phyloP scores from a whole-genome alignment of 2,329 filamentous ascomycete genomes.

The Chaetomiaceae sp. region DNA sequence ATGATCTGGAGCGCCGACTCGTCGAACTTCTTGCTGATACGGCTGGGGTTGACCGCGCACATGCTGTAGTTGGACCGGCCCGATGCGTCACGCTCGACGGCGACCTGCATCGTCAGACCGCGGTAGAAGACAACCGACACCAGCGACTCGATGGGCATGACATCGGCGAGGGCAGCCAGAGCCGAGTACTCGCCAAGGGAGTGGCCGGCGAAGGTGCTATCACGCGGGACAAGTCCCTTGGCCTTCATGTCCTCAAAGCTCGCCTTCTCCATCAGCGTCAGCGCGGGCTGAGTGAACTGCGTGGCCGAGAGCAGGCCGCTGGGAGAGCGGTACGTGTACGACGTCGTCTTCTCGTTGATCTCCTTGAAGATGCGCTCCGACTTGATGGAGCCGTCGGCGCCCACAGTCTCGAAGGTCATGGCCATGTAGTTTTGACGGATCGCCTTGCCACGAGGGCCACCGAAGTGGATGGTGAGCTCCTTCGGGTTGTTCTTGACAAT shows the following conservation, averaged over 20 bases:
- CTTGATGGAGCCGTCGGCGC: slow-evolving; percentile 85
- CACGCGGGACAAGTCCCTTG: slow-evolving; percentile 90
- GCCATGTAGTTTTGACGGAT: slow-evolving; percentile 99
- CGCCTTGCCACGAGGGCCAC: slow-evolving; percentile 91
- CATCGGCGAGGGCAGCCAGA: slow-evolving; percentile 89
- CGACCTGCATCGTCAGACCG: slow-evolving; percentile 98
- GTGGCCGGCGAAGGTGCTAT: slow-evolving; percentile 97
- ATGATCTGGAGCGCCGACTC: slow-evolving; percentile 96
- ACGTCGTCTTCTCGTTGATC: slow-evolving; percentile 85
- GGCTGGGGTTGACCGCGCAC: slow-evolving; percentile 97
- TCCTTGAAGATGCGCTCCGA: slow-evolving; percentile 99
- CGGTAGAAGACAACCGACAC: slow-evolving; percentile 99
- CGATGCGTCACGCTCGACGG: slow-evolving; percentile 88
- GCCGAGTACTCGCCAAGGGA: slow-evolving; percentile 98
- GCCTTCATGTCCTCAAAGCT: slow-evolving; percentile 98
- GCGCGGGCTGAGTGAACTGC: slow-evolving; percentile 94
- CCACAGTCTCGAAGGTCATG: slow-evolving; percentile 99
- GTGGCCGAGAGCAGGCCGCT: slow-evolving; percentile 93
- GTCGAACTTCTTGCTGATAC: slow-evolving; percentile 98
- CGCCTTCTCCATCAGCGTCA: slow-evolving; percentile 99
- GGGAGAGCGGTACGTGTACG: slow-evolving; percentile 94
- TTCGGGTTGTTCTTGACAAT: slow-evolving; percentile 99
- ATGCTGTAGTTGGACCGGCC: slow-evolving; percentile 98
- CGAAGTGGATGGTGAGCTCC: slow-evolving; percentile 97
- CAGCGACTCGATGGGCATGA: slow-evolving; percentile 98